Percentiles rank a stretch among this genome's conserved stretches.
phyloP scores from a whole-genome alignment of 495 filamentous ascomycete genomes.

The Polyplosphaeria fusca region DNA sequence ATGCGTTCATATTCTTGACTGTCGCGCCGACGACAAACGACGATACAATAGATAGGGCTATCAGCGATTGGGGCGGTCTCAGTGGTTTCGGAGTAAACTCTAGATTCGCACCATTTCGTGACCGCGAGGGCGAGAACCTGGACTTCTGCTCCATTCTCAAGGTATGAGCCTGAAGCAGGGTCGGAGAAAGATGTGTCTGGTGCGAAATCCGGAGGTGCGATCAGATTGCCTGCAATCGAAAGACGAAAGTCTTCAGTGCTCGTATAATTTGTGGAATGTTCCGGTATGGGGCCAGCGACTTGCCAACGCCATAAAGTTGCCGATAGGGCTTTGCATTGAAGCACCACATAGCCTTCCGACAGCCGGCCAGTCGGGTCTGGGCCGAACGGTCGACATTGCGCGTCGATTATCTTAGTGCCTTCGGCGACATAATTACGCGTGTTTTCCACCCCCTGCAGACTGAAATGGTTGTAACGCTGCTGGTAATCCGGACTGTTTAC shows the following conservation, averaged over 20 bases:
- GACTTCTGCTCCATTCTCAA: neutral
- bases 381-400: neutral
- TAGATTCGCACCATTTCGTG: neutral
- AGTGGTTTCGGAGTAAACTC: neutral
- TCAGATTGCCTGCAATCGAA: neutral
- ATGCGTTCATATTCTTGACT: neutral
- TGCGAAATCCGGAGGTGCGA: neutral
- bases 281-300: neutral
- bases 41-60: neutral
- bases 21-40: neutral
- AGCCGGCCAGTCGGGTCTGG: neutral
- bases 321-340: neutral
- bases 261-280: neutral
- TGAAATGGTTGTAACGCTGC: neutral
- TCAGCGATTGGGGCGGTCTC: neutral
- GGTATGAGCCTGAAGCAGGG: neutral
- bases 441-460: neutral
- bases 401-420: neutral
- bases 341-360: neutral
- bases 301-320: neutral
- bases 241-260: too few species aligned
- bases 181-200: neutral
- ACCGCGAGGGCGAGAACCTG: neutral
- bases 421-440: neutral
- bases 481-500: neutral